Conservation (phyloP, 305 asterid genomes). For the Solanum hybrid region DNA sequence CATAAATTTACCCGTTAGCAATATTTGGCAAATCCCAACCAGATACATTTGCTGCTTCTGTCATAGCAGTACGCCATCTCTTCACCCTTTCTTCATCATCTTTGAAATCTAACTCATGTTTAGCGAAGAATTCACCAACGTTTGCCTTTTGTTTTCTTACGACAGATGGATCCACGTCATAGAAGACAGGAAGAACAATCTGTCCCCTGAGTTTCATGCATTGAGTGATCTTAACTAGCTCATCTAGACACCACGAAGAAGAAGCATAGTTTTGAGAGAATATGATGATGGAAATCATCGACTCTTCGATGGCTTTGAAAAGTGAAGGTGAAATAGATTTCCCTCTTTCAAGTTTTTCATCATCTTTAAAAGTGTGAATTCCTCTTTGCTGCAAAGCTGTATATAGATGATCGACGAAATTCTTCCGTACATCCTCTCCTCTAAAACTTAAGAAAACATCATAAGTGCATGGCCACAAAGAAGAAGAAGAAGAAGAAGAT, state of each 20-base stretch:
- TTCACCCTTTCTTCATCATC: not conserved
- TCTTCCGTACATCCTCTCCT: slow-evolving; percentile 7
- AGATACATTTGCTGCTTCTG: not conserved
- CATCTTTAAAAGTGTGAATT: slow-evolving; percentile 7
- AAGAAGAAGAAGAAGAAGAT: not conserved
- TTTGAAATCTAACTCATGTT: not conserved
- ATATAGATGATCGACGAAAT: not conserved
- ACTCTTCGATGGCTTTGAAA: not conserved
- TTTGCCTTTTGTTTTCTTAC: not conserved
- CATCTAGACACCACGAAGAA: slow-evolving; percentile 9
- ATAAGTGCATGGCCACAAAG: not conserved
- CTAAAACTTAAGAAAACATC: not conserved
- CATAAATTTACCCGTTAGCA: not conserved
- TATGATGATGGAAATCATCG: not conserved
- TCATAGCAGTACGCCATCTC: not conserved
- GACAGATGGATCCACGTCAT: slow-evolving; percentile 5
- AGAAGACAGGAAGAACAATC: slow-evolving; percentile 8
- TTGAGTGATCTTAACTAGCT: not conserved
- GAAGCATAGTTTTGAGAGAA: slow-evolving; percentile 5
- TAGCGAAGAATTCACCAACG: not conserved
- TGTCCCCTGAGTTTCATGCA: not conserved
- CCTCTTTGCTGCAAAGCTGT: slow-evolving; percentile 4
- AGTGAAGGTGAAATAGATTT: not conserved
- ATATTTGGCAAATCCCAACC: slow-evolving; percentile 1
- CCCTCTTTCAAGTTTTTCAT: slow-evolving; percentile 5